Percentiles rank a stretch among this genome's conserved stretches.
Conservation (phyloP, 2,329 filamentous ascomycete genomes). For the Monilinia fructigena region DNA sequence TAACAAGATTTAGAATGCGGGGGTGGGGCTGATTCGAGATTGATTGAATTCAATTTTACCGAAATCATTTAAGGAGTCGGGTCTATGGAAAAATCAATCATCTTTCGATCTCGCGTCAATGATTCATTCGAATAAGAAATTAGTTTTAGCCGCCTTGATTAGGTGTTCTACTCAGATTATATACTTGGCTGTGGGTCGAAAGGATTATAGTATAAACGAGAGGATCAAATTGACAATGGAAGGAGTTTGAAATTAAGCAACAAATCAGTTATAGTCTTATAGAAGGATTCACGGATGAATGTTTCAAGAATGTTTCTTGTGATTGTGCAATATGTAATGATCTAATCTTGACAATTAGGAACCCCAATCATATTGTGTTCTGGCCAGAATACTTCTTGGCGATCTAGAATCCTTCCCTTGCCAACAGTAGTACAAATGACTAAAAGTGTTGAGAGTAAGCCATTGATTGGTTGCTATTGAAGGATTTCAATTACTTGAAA, state of each 20-base stretch:
- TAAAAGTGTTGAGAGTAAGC: background rate
- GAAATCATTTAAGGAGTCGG: background rate
- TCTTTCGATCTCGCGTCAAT: background rate
- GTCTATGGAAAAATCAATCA: background rate
- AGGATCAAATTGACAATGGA: background rate
- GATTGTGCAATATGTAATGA: background rate
- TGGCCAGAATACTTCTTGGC: slow-evolving; percentile 2
- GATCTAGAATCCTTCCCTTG: background rate
- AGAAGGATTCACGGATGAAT: background rate
- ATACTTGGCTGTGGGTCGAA: slow-evolving; percentile 5
- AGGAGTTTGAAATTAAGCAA: background rate
- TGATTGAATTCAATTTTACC: background rate
- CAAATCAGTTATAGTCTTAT: background rate
- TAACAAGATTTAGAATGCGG: background rate
- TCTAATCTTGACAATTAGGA: background rate
- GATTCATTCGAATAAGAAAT: background rate
- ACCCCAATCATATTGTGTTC: background rate
- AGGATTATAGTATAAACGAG: background rate
- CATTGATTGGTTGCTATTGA: background rate
- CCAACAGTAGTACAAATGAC: background rate
- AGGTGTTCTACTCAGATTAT: background rate
- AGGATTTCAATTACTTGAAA: slow-evolving; percentile 3
- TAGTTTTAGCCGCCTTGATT: background rate
- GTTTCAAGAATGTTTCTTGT: background rate
- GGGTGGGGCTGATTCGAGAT: slow-evolving; percentile 11